These are phyloP conservation scores for Jacaranda copaia DNA, from an alignment of 257 asterid genomes.

Conservation along the genomic window DNA sequence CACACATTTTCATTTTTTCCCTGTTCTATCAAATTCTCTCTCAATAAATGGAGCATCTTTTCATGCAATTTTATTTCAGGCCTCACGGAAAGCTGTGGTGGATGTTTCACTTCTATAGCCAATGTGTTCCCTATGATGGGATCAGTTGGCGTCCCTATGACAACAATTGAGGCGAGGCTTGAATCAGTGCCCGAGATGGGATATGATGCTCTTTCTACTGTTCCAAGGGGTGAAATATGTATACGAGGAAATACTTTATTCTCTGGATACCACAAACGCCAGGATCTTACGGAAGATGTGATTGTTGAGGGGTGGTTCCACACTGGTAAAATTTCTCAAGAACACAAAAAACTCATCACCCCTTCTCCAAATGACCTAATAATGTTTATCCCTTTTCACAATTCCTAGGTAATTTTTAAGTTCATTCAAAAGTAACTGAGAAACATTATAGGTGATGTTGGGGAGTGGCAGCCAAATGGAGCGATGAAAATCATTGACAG, in stretches of 20 bases:
- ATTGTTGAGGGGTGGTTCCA: slow-evolving; percentile 94
- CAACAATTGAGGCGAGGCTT: slow-evolving; percentile 83
- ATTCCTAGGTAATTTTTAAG: not conserved
- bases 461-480: slow-evolving; percentile 89
- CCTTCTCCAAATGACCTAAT: not conserved
- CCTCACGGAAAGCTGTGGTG: slow-evolving; percentile 84
- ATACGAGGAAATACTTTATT: slow-evolving; percentile 80
- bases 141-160: slow-evolving; percentile 89
- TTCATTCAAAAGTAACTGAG: not conserved
- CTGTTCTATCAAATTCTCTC: not conserved
- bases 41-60: not conserved
- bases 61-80: slow-evolving; percentile 50
- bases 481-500: slow-evolving; percentile 89
- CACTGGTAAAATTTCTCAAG: slow-evolving; percentile 59
- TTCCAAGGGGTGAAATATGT: slow-evolving; percentile 93
- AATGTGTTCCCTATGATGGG: slow-evolving; percentile 82
- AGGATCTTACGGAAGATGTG: slow-evolving; percentile 72
- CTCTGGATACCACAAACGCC: slow-evolving; percentile 89
- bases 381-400: not conserved
- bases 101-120: slow-evolving; percentile 85
- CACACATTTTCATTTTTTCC: not conserved
- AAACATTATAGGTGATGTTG: slow-evolving; percentile 74
- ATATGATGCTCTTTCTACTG: slow-evolving; percentile 74
- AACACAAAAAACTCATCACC: no score
- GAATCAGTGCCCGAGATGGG: slow-evolving; percentile 97